These are phyloP conservation scores for Saksenaea oblongispora DNA, from an alignment of 371 early-diverging fungal species.

Conservation along the genomic window DNA sequence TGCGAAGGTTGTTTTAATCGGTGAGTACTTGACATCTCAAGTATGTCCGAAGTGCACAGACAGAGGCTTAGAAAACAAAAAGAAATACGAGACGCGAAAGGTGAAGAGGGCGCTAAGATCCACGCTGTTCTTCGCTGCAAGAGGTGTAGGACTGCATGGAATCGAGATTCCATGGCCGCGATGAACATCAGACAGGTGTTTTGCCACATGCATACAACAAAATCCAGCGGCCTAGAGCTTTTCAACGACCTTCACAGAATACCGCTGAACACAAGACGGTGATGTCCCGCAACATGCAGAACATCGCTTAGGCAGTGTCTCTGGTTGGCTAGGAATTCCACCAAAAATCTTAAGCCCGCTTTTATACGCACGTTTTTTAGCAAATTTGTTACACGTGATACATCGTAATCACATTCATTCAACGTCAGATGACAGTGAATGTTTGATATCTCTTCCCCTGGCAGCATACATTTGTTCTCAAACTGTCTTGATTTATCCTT, in stretches of 20 bases:
- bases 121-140: neutral
- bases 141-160: neutral
- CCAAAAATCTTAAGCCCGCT: no score
- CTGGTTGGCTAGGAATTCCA: no score
- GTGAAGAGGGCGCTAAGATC: neutral
- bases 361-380: no score
- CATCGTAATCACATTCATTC: no score
- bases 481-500: no score
- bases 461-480: no score
- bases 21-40: slow-evolving; percentile 5
- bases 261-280: neutral
- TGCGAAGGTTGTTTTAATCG: neutral
- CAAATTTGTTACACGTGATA: no score
- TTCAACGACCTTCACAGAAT: neutral
- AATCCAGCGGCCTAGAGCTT: neutral
- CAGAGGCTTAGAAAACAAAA: neutral
- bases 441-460: no score
- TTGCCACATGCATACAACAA: no score
- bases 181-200: no score
- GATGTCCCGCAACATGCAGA: neutral
- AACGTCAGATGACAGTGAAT: no score
- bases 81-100: neutral
- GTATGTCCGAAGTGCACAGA: neutral
- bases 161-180: neutral
- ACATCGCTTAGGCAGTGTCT: neutral